Conservation (phyloP, 352 stramenopile species). For the Pythium oligandrum region DNA sequence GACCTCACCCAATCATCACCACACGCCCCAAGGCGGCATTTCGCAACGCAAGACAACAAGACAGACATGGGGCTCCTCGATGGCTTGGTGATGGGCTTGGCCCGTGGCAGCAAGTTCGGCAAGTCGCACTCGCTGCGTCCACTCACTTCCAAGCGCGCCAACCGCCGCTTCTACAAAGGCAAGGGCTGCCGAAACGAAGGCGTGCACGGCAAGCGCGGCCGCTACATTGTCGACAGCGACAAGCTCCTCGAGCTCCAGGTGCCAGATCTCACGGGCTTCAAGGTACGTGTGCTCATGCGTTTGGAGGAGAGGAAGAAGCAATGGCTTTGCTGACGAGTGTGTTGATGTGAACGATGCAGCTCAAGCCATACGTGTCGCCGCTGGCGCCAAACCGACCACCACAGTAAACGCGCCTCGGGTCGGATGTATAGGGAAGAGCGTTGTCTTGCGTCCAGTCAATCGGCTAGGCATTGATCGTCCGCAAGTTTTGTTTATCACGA, state of each 20-base stretch:
- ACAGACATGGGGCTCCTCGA: constrained; percentile 67
- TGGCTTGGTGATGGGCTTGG: constrained; percentile 62
- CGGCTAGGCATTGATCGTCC: background rate
- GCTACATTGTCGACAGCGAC: constrained; percentile 89
- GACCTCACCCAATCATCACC: constrained; percentile 23
- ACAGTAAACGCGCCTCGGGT: constrained; percentile 12
- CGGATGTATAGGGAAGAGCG: background rate
- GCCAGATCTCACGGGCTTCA: constrained; percentile 92
- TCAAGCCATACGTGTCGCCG: constrained; percentile 84
- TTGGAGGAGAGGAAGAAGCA: no score
- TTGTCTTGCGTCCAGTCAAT: constrained; percentile 1
- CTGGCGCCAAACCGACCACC: constrained; percentile 56
- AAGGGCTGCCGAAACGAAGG: constrained; percentile 92
- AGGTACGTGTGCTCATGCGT: constrained; percentile 30
- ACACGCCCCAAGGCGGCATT: constrained; percentile 5
- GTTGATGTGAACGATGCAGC: constrained; percentile 17
- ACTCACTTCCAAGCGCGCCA: constrained; percentile 91
- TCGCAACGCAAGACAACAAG: constrained; percentile 4
- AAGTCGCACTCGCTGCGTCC: constrained; percentile 79
- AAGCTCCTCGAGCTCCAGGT: constrained; percentile 92
- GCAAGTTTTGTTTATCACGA: constrained; percentile 12
- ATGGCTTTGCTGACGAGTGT: no score
- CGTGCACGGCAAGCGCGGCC: constrained; percentile 87
- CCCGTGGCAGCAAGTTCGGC: constrained; percentile 83
- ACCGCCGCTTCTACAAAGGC: constrained; percentile 95